phyloP scores from a whole-genome alignment of 1,284 basidiomycete genomes.

The Blastosporella zonata region DNA sequence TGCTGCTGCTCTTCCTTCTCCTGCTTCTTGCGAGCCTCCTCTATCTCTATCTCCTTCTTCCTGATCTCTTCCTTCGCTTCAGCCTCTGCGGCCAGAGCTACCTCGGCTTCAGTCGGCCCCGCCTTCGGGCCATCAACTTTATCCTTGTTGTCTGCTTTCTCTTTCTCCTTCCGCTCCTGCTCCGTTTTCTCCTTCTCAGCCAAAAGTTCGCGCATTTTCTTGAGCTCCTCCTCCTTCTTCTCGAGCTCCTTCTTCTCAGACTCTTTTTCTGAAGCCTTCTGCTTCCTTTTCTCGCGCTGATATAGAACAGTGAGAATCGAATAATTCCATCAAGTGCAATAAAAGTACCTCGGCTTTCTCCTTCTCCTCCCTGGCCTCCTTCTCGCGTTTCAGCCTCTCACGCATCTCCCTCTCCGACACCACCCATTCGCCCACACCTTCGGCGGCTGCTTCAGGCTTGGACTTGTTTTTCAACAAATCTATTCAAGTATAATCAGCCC shows the following conservation, averaged over 20 bases:
- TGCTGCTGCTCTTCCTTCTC: constrained; percentile 17
- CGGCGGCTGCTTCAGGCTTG: constrained; percentile 67
- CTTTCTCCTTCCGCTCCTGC: constrained; percentile 44
- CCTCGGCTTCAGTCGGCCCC: constrained; percentile 29
- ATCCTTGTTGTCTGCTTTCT: constrained; percentile 40
- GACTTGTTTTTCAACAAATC: constrained; percentile 81
- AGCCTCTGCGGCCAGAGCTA: constrained; percentile 22
- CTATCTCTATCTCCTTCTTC: constrained; percentile 28
- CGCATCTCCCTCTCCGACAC: constrained; percentile 65
- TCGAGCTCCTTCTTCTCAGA: constrained; percentile 48
- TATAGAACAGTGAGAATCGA: constrained; percentile 10
- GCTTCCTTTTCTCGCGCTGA: constrained; percentile 59
- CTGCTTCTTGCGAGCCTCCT: constrained; percentile 22
- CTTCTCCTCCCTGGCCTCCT: constrained; percentile 58
- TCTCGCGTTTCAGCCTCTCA: constrained; percentile 67
- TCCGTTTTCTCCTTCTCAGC: constrained; percentile 50
- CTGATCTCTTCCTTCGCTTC: constrained; percentile 30
- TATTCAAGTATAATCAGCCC: constrained; percentile 25
- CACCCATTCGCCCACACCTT: constrained; percentile 67
- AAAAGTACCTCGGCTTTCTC: constrained; percentile 55
- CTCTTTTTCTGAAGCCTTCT: constrained; percentile 45
- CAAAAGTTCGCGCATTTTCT: constrained; percentile 47
- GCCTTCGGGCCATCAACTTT: constrained; percentile 41
- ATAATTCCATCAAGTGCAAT: constrained; percentile 8
- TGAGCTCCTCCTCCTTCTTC: constrained; percentile 45